Percentiles rank a stretch among this genome's conserved stretches.
Evolutionary conservation across 1,139 yeast genomes (phyloP).

Genomic region (Saccharomycopsis hybrid): DNA sequence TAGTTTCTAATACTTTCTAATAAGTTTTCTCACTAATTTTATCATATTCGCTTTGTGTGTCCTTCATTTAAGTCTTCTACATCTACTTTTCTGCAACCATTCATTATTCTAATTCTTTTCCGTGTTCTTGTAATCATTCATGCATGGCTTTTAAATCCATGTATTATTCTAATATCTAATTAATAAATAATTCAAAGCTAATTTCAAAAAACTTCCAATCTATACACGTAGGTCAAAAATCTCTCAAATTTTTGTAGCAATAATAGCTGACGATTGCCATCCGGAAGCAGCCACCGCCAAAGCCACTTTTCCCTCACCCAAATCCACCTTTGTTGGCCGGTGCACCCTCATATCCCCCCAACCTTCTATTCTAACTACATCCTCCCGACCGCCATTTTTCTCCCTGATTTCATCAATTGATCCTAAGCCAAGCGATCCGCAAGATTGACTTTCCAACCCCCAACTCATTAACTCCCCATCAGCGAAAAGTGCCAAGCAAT

Average conservation of each 20-base stretch:
- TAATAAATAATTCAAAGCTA: no score
- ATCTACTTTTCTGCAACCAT: background rate
- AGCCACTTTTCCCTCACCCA: conserved; percentile 33
- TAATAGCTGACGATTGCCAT: conserved; percentile 69
- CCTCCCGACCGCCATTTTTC: conserved; percentile 24
- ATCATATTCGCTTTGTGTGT: background rate
- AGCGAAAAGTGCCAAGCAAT: conserved; percentile 53
- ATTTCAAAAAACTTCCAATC: no score
- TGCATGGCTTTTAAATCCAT: no score
- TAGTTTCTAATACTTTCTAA: background rate
- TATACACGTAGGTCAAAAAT: no score
- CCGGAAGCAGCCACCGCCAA: conserved; percentile 62
- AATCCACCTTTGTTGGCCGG: conserved; percentile 39
- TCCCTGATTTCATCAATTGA: conserved; percentile 29
- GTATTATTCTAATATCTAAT: no score
- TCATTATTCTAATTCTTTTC: no score
- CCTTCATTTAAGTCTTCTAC: background rate
- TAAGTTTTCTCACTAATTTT: background rate
- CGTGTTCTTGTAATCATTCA: no score
- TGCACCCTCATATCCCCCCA: conserved; percentile 26
- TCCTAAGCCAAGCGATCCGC: conserved; percentile 74
- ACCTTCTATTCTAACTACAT: conserved; percentile 16
- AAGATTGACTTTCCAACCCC: conserved; percentile 58
- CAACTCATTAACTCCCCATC: conserved; percentile 59
- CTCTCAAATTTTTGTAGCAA: conserved; percentile 23